Evolutionary conservation across 257 asterid species (phyloP), one percentile per base, ranked within the genome.

Genomic region (Paraleonurus japonicus): DNA sequence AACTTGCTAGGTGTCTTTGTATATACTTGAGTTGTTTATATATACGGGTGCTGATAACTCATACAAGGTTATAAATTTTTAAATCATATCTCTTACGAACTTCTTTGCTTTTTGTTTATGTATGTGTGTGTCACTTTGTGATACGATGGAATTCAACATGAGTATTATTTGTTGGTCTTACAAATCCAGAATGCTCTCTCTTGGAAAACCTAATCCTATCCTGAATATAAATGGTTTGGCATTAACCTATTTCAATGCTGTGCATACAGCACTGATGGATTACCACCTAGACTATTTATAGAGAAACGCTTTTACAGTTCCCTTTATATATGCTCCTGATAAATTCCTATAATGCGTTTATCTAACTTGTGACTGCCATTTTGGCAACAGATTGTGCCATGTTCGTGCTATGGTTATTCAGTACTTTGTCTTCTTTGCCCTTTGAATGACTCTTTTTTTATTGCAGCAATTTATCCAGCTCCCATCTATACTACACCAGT

Each of bases 401-500:
- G 57, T 60, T 73, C 54, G 35, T 72, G 37, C 67, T 45, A 17
- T 41, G 16, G 33, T 65, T 61, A 39, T 68, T 43, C 35, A 17
- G 70, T 28, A 13, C 70, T 53, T 57, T 65, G 61, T 70, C 43
- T 73, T 75, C 17, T 61, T 26, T 67, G 23, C 61, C 63, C 78
- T 67, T 50, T 58, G 45, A 59, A 39, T 7, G 55, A 41, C 61
- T 13, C 33, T 73, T 22, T 73, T 27, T 30, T 17, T 28, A 30
- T 59, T 73, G 85, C 97, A 83, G 97, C 95, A 13, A 5, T 84
- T 30, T 95, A 91, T 75, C 96, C 96, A 63, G 72, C 89, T 66
- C 53, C 88, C 20, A 58, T 83, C 17, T 95, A 92, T 72, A 59
- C 99, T 59, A 77, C 96, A 39, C 84, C 87, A 20, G 78, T 82